Evolutionary conservation across 257 asterid genomes (phyloP), one percentile per base, ranked within the genome.

Genomic region (Jacaranda copaia): DNA sequence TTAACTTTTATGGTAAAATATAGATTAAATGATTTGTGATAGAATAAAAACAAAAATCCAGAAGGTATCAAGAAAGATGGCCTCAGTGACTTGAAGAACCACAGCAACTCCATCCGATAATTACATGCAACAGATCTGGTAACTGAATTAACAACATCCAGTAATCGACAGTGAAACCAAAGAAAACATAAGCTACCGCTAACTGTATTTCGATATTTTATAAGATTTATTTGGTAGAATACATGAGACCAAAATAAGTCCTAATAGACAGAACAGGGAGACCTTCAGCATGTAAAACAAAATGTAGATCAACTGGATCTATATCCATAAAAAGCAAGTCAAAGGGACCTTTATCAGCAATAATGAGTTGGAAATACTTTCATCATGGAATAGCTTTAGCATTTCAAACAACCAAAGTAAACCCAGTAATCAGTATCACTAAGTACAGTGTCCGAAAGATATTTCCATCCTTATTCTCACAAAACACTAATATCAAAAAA

Each of bases 261-360:
- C 32, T 25, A 25, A 25, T 25, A 25, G 32, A 25, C 1, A 73
- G 18, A 58, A 14, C 59, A 59, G 13, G 19, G 43, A 58, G 40
- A 25, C 32, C 43, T 5, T 43, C 48, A 13, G 57, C 18, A 72
- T 25, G 65, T 40, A 10, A 42, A 76, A 13, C 32, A 64, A 19
- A n/a, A 69, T 35, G 40, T 13, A 56, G 57, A 68, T 16, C 52
- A 66, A 58, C 36, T 39, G n/a, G 77, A 63, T 55, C 78, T 6
- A 42, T 72, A 58, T 10, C 3, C 32, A 8, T 42, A 55, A 65
- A 51, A 53, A 64, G 49, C n/a, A 10, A 76, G 71, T 18, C n/a
- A 20, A 25, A 68, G 38, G 46, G 65, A 19, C n/a, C 48, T 18
- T 59, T 40, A 35, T 16, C 19, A 58, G 8, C 8, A 19, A 45